Evolutionary conservation across 768 basidiomycete genomes (phyloP), one percentile per base, ranked within the genome.

Genomic region (Suillus subalutaceus): DNA sequence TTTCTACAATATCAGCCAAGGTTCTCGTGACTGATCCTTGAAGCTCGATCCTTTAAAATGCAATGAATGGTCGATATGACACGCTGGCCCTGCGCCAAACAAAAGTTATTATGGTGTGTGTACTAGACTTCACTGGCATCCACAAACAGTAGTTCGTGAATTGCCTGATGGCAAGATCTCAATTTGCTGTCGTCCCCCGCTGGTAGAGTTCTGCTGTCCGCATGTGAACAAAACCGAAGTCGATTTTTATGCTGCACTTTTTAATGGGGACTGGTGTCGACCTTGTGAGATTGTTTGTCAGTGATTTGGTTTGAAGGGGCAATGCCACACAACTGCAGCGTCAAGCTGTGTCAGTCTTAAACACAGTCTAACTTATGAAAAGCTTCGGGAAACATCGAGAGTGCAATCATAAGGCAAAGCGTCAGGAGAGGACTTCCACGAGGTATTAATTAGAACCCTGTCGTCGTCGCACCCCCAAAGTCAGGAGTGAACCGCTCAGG

Each of bases 401-500:
- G 46, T 48, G 41, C 44, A 43, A 66, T 57, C 41, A 37, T 26
- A 23, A 65, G 30, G 53, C 18, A 50, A 15, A 53, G 16, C 38
- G 13, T 37, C 18, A 38, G 30, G 20, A 64, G 20, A 64, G 4
- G 20, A 30, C 30, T 65, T 43, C 32, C 41, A 63, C 40, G 41
- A 32, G 41, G 23, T 32, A 32, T 60, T 13, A 7, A 20, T 60
- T 20, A 60, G 41, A 60, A 60, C 40, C 41, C 59, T 6, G 40
- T 13, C 18, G 70, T 68, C 7, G 63, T 26, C 64, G 71, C 67
- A 30, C 77, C 76, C 59, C 77, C 72, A 59, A 76, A 72, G 26
- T 77, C 77, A 65, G 46, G n/a, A 57, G 63, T 44, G 23, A 78
- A 75, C 67, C 78, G 65, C 44, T 78, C 78, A 18, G 78, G 70